These are phyloP conservation scores for Aspergillus haitiensis DNA, from an alignment of 495 filamentous ascomycete species.

Conservation along the genomic window DNA sequence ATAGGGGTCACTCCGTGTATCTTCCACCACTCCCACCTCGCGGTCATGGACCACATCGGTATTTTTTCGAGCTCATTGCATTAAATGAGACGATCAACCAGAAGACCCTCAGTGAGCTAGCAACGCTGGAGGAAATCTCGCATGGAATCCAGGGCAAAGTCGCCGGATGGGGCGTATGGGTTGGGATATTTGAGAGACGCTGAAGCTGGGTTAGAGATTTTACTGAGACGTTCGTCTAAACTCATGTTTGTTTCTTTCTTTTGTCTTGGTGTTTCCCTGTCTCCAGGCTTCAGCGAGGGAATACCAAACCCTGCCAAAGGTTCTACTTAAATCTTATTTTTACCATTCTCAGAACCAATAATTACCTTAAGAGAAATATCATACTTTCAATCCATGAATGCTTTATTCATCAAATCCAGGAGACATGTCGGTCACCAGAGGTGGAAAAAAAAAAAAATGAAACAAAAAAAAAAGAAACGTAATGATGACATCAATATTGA, in stretches of 20 bases:
- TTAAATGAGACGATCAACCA: slow-evolving; percentile 41
- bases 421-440: too few relatives aligned
- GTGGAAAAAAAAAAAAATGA: too few relatives aligned
- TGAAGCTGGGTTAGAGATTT: slow-evolving; percentile 17
- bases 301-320: too few relatives aligned
- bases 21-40: slow-evolving; percentile 42
- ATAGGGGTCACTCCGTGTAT: slow-evolving; percentile 38
- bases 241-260: slow-evolving; percentile 4
- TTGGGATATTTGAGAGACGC: slow-evolving; percentile 47
- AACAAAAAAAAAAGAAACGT: too few relatives aligned
- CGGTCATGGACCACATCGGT: slow-evolving; percentile 51
- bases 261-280: not conserved
- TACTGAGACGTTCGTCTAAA: not conserved
- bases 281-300: too few relatives aligned
- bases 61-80: slow-evolving; percentile 52
- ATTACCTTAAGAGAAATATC: too few relatives aligned
- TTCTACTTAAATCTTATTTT: too few relatives aligned
- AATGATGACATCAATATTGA: too few relatives aligned
- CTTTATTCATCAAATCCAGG: too few relatives aligned
- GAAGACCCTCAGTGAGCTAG: slow-evolving; percentile 31
- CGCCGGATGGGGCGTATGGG: slow-evolving; percentile 53
- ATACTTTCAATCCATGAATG: too few relatives aligned
- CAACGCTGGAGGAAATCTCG: slow-evolving; percentile 40
- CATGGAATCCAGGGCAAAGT: slow-evolving; percentile 48
- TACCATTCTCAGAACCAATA: too few relatives aligned